Base-by-base conservation (phyloP, 768 basidiomycete species). In the Termitomyces sp. region DNA sequence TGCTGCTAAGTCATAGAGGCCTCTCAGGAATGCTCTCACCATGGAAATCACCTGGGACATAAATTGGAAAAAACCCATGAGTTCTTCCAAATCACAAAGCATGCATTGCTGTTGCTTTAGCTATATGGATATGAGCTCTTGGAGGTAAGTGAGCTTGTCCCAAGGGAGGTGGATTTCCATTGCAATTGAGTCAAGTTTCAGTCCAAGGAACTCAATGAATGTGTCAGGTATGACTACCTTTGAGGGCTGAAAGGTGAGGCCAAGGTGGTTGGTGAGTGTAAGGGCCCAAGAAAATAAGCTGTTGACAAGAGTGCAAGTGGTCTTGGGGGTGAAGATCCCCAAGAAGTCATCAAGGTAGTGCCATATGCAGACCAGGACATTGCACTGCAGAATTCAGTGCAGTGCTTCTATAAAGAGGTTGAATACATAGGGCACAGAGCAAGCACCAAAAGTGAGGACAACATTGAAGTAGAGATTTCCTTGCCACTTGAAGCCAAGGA, bases 281-380 rank as follows among this genome's bases (percentile, higher is more conserved):
- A 8, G 9, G 3, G 46, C 27, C 16, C 30, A 48, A 0, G 4
- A 0, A 15, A 48, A 27, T 8, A 27, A 30, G 2, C 16, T 2
- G 2, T 47, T 1, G 2, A 47, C 16, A 6, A 47, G 16, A 1
- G 3, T 4, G 4, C 27, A 3, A 1, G 7, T 1, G 6, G 27
- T 6, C 0, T 3, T 0, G 2, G 13, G 42, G 1, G 13, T 1
- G 24, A 46, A 47, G 3, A 47, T 47, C 15, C 15, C 16, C 1
- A 76, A 67, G 55, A 76, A 76, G 45, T 76, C 70, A 45, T 77
- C 70, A 1, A 77, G 66, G 51, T 74, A 75, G 45, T 76, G 74
- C 7, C 65, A 64, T 1, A 75, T 55, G 13, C 9, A 12, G 0
- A 69, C 66, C 0, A 71, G 73, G 48, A 76, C 68, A 55, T 77